Conservation (phyloP, 768 basidiomycete genomes). For the Xanthoconium stramineum region DNA sequence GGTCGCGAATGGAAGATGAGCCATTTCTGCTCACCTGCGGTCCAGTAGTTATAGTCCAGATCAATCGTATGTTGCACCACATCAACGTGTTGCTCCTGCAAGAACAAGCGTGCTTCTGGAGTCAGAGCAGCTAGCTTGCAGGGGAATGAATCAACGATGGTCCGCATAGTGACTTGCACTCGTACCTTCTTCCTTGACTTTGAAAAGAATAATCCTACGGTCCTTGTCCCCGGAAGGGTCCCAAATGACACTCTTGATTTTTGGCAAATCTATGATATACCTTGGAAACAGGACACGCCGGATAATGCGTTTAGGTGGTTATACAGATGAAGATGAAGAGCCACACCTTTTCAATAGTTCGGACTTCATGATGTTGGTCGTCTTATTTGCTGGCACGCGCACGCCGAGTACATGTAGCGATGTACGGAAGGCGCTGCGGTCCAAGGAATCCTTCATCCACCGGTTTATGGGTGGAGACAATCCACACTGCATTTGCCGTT, state of each 20-base stretch:
- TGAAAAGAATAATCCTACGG: conserved; percentile 64
- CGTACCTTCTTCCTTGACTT: conserved; percentile 59
- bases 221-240: conserved; percentile 48
- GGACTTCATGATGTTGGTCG: conserved; percentile 54
- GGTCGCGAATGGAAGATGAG: not conserved
- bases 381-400: conserved; percentile 54
- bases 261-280: conserved; percentile 64
- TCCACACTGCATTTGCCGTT: conserved; percentile 15
- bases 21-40: conserved; percentile 52
- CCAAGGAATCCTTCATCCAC: conserved; percentile 51
- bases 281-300: conserved; percentile 34
- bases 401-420: conserved; percentile 66
- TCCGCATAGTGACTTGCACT: not conserved
- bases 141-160: conserved; percentile 7
- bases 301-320: conserved; percentile 10
- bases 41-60: conserved; percentile 87
- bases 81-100: conserved; percentile 53
- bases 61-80: conserved; percentile 59
- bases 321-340: not conserved
- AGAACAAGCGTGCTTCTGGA: conserved; percentile 48
- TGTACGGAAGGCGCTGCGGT: conserved; percentile 63
- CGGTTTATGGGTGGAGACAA: conserved; percentile 49
- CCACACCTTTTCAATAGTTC: conserved; percentile 58
- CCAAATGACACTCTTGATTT: conserved; percentile 54
- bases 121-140: conserved; percentile 68